Evolutionary conservation across 1,139 yeast species (phyloP).

Genomic region (Entelexis sorbosivorans): DNA sequence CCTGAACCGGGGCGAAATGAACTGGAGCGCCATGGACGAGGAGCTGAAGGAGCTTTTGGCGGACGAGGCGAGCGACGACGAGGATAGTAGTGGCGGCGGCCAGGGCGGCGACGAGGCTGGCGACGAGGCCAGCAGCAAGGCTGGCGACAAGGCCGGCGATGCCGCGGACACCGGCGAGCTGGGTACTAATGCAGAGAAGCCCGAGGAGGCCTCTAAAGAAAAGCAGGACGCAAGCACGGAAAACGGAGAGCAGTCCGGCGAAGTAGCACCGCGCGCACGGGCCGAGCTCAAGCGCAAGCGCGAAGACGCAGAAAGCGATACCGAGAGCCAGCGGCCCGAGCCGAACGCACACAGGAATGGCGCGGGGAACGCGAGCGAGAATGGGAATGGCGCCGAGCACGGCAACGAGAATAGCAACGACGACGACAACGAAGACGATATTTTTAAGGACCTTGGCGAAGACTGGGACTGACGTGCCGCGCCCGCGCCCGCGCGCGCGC

Average conservation of each 20-base stretch:
- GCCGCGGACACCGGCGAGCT: background rate
- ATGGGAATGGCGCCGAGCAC: no score
- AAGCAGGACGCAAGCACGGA: background rate
- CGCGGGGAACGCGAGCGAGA: no score
- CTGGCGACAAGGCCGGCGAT: no score
- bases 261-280: background rate
- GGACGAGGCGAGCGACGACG: constrained; percentile 26
- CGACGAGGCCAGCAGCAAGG: background rate
- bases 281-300: background rate
- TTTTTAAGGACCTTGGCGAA: constrained; percentile 12
- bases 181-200: background rate
- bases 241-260: no score
- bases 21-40: constrained; percentile 33
- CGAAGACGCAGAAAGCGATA: background rate
- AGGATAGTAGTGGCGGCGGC: background rate
- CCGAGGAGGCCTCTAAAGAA: background rate
- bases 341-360: no score
- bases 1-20: constrained; percentile 28
- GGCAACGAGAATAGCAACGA: background rate
- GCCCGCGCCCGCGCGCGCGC: background rate
- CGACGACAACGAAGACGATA: constrained; percentile 10
- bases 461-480: constrained; percentile 12
- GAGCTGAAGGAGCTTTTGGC: constrained; percentile 33
- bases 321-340: background rate
- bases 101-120: background rate